Evolutionary conservation across 176 grass and related monocot species (phyloP).

Genomic region (Oryza longistaminata): DNA sequence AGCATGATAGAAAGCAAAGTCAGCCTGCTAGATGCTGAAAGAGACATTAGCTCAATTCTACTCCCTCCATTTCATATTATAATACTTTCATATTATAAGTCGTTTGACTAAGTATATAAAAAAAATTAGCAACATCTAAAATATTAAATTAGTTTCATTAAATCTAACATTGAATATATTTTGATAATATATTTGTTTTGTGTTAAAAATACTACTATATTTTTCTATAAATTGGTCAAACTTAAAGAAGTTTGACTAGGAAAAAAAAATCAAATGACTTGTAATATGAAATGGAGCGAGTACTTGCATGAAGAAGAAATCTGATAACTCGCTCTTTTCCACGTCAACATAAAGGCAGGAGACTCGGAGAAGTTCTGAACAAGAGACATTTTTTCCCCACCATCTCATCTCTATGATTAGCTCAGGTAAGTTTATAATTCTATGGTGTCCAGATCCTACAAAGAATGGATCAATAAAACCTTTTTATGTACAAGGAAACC

Average conservation of each 20-base stretch:
- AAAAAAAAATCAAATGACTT: no score
- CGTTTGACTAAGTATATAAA: no score
- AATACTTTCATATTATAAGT: no score
- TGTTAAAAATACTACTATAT: no score
- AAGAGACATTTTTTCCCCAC: neutral
- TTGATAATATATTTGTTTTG: no score
- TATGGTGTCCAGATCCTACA: slow-evolving; percentile 48
- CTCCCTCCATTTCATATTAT: no score
- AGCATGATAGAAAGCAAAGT: neutral
- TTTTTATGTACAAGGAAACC: slow-evolving; percentile 60
- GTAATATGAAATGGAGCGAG: no score
- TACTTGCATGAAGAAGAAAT: neutral
- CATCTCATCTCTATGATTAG: slow-evolving; percentile 29
- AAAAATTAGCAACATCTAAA: no score
- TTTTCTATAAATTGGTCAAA: no score
- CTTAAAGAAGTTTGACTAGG: no score
- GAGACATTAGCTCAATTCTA: neutral
- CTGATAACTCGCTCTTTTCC: neutral
- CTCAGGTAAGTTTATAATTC: slow-evolving; percentile 28
- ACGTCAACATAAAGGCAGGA: slow-evolving; percentile 16
- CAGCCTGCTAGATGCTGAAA: neutral
- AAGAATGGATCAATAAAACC: slow-evolving; percentile 49
- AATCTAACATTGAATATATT: no score
- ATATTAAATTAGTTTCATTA: no score
- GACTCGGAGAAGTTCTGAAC: neutral